Percentiles rank a stretch among this genome's conserved stretches.
Evolutionary conservation across 208 protist species (phyloP).

Genomic region (Vickermania spadyakhi): DNA sequence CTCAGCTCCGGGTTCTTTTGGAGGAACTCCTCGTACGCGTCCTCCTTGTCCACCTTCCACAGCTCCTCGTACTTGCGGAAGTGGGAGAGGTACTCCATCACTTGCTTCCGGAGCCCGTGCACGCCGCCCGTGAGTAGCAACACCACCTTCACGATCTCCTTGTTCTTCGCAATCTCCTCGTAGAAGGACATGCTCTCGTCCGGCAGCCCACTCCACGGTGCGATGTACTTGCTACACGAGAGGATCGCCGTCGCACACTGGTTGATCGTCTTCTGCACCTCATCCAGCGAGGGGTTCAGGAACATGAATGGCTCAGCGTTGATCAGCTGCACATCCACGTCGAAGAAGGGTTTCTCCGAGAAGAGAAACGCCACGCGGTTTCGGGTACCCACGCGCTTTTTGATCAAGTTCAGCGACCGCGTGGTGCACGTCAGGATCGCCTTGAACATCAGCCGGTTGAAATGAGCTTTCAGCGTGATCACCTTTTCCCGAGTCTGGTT

Average conservation of each 20-base stretch:
- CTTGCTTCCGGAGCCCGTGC: conserved; percentile 89
- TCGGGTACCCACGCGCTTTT: conserved; percentile 88
- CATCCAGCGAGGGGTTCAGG: conserved; percentile 91
- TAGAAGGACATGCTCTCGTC: conserved; percentile 78
- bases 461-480: conserved; percentile 78
- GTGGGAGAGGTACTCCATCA: conserved; percentile 86
- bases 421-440: conserved; percentile 88
- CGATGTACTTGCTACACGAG: conserved; percentile 88
- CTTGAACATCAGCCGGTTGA: conserved; percentile 89
- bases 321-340: conserved; percentile 92
- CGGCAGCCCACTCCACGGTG: conserved; percentile 61
- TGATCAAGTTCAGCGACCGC: conserved; percentile 85
- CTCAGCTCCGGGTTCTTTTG: conserved; percentile 71
- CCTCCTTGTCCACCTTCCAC: conserved; percentile 93
- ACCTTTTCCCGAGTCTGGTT: conserved; percentile 66
- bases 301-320: conserved; percentile 87
- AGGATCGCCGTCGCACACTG: conserved; percentile 86
- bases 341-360: conserved; percentile 92
- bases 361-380: conserved; percentile 89
- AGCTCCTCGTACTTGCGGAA: conserved; percentile 93
- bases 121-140: conserved; percentile 91
- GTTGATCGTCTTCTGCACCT: conserved; percentile 94
- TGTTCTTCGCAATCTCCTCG: conserved; percentile 91
- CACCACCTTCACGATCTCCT: conserved; percentile 92
- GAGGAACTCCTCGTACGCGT: conserved; percentile 89